Evolutionary conservation across 1,139 yeast species (phyloP), one percentile per base, ranked within the genome.

Genomic region (Debaryomyces sp.): DNA sequence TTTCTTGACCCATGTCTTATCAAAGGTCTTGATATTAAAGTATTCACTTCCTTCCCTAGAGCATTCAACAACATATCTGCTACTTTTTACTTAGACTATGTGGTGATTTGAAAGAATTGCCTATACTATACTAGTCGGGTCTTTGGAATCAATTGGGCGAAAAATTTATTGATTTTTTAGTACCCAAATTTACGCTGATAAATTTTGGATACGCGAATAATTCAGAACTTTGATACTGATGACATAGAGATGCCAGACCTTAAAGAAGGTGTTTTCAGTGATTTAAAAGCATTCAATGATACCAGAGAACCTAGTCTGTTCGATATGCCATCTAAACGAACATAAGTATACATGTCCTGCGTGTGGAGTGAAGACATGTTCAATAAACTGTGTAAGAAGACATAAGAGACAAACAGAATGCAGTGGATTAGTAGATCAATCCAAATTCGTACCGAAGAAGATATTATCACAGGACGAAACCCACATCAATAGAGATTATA

Each of bases 301-400:
- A 29, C 23, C 35, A 26, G 53, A 49, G 21, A 22, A 36, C 9
- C 34, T 34, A 30, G 36, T 49, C 27, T 85, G 90, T 59, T 73
- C 74, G 41, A 71, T 84, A 27, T 87, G 94, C 56, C 71, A 72
- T 8, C 58, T 60, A 21, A 64, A 71, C 21, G 65, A 62, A 18
- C 66, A 75, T 50, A 88, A 85, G 60, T 92, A 92, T 63, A 84
- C 78, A n/a, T 92, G 98, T 63, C 97, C 98, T 0, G 85, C 87
- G 9, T 92, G 98, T 62, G 71, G 70, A 7, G 64, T 72, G 13
- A 75, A 71, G 50, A 86, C 95, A 0, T 92, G 98, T 63, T 82
- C 89, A 0, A 63, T 88, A 12, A 75, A 60, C 5, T 92, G 97
- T 67, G 89, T 87, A 22, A 82, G 80, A 53, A 62, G 74, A 30